Evolutionary conservation across 2,329 filamentous ascomycete species (phyloP).

Genomic region (Penicillium sp.): DNA sequence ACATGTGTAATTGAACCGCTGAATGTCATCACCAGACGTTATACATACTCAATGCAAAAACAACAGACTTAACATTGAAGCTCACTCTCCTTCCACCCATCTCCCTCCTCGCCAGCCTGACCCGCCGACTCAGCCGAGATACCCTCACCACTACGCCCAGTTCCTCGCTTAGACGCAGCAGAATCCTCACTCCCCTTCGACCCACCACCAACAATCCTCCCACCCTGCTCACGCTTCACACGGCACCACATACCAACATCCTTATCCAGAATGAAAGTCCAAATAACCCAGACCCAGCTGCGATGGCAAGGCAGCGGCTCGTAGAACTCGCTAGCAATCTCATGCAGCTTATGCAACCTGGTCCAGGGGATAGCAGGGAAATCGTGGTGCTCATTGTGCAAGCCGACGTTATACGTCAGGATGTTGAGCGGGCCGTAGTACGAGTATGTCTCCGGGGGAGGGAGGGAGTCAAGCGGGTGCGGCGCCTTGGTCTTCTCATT

Average conservation of each 20-base stretch:
- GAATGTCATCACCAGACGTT: slow-evolving; percentile 3
- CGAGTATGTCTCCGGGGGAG: slow-evolving; percentile 89
- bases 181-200: slow-evolving; percentile 5
- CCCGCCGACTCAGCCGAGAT: slow-evolving; percentile 47
- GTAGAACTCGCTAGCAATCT: slow-evolving; percentile 89
- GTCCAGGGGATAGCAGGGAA: slow-evolving; percentile 98
- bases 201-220: slow-evolving; percentile 56
- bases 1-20: not conserved
- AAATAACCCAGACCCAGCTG: slow-evolving; percentile 91
- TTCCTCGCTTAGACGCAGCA: slow-evolving; percentile 11
- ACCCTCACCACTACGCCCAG: slow-evolving; percentile 44
- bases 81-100: slow-evolving; percentile 67
- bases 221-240: slow-evolving; percentile 85
- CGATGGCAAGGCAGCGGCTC: slow-evolving; percentile 78
- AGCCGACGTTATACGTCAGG: slow-evolving; percentile 92
- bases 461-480: slow-evolving; percentile 59
- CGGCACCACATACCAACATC: slow-evolving; percentile 87
- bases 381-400: slow-evolving; percentile 99
- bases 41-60: slow-evolving; percentile 1
- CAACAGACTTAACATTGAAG: slow-evolving; percentile 57
- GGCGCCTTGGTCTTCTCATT: slow-evolving; percentile 36
- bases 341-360: slow-evolving; percentile 70
- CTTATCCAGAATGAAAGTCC: slow-evolving; percentile 91
- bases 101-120: slow-evolving; percentile 48
- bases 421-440: slow-evolving; percentile 94